These are phyloP conservation scores for Hypomontagnella submonticulosa DNA, from an alignment of 495 filamentous ascomycete species.

Conservation along the genomic window DNA sequence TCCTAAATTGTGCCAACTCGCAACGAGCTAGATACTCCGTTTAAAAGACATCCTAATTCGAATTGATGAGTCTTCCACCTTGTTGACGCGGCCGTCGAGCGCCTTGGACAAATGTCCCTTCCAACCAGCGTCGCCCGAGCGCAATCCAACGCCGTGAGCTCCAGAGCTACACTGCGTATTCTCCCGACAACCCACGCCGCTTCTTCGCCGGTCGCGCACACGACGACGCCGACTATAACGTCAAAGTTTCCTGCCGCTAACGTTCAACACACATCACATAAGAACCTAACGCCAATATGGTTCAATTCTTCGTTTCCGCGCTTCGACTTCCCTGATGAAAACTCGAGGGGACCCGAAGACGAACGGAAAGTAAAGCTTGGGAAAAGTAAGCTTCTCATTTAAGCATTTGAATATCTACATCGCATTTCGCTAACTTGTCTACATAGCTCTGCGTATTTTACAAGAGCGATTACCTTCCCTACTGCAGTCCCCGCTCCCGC, in stretches of 20 bases:
- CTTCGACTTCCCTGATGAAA: conserved; percentile 32
- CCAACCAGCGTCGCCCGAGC: conserved; percentile 44
- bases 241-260: background rate
- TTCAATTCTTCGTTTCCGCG: conserved; percentile 50
- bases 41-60: background rate
- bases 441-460: conserved; percentile 80
- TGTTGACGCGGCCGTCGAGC: conserved; percentile 37
- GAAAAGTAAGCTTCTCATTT: conserved; percentile 70
- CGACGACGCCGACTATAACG: conserved; percentile 25
- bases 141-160: conserved; percentile 42
- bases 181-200: conserved; percentile 27
- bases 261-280: conserved; percentile 27
- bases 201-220: conserved; percentile 5
- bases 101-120: conserved; percentile 47
- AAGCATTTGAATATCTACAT: conserved; percentile 3
- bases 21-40: conserved; percentile 11
- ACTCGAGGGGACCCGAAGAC: conserved; percentile 62
- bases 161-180: conserved; percentile 36
- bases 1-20: conserved; percentile 4
- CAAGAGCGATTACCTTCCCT: conserved; percentile 88
- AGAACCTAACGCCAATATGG: conserved; percentile 45
- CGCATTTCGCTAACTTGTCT: conserved; percentile 18
- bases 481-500: conserved; percentile 82
- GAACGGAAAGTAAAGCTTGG: conserved; percentile 89
- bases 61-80: conserved; percentile 40